Conservation (phyloP, 495 filamentous ascomycete species). For the Penicillium flavigenum region DNA sequence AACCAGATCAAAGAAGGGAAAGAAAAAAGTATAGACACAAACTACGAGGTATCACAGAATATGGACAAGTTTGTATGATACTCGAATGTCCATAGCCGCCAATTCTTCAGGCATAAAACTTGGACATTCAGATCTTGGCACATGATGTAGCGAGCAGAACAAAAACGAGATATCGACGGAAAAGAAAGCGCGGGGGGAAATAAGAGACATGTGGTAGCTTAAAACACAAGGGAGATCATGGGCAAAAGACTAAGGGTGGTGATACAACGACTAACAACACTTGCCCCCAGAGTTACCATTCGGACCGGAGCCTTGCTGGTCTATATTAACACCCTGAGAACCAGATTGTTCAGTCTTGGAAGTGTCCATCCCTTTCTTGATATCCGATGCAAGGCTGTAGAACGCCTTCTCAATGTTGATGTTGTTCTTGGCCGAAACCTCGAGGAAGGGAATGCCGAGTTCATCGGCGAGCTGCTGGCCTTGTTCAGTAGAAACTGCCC, state of each 20-base stretch:
- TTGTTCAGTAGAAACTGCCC: conserved; percentile 86
- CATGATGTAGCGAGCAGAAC: conserved; percentile 16
- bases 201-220: conserved; percentile 4
- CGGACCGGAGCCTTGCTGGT: conserved; percentile 58
- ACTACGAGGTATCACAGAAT: conserved; percentile 13
- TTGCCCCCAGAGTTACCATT: conserved; percentile 66
- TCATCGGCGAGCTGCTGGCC: conserved; percentile 94
- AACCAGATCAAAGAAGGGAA: neutral
- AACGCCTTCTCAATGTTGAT: conserved; percentile 99
- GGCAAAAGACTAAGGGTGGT: conserved; percentile 15
- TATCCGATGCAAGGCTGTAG: conserved; percentile 90
- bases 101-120: conserved; percentile 19
- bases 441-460: conserved; percentile 96
- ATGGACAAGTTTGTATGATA: conserved; percentile 28
- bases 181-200: conserved; percentile 9
- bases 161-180: conserved; percentile 8
- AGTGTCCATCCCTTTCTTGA: conserved; percentile 83
- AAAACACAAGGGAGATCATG: conserved; percentile 3
- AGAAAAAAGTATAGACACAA: conserved; percentile 2
- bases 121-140: conserved; percentile 28
- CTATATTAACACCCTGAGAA: conserved; percentile 67
- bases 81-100: conserved; percentile 20
- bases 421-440: conserved; percentile 97
- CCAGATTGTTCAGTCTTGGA: conserved; percentile 72
- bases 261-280: conserved; percentile 68